Evolutionary conservation across 2,329 filamentous ascomycete species (phyloP).

Genomic region (Drechslerella dactyloides): DNA sequence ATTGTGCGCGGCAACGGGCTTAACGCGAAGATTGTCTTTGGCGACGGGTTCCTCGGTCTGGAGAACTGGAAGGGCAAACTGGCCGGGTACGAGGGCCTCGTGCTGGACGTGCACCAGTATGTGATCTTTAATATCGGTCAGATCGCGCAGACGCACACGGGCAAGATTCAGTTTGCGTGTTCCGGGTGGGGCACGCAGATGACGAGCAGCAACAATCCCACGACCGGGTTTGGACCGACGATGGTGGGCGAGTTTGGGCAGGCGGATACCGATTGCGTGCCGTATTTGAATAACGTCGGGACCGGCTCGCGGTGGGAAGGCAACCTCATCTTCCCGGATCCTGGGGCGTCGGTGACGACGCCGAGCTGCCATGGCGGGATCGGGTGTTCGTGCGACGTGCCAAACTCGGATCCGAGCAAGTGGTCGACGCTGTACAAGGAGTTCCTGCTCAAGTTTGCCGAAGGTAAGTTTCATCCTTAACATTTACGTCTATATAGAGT

Average conservation of each 20-base stretch:
- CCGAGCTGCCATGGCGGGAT: conserved; percentile 73
- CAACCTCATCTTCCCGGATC: conserved; percentile 74
- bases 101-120: conserved; percentile 98
- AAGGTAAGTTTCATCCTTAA: conserved; percentile 60
- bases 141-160: conserved; percentile 78
- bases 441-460: conserved; percentile 86
- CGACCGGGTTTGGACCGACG: conserved; percentile 86
- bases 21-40: conserved; percentile 76
- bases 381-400: conserved; percentile 74
- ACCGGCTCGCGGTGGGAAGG: conserved; percentile 91
- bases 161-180: conserved; percentile 88
- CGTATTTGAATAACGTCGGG: conserved; percentile 81
- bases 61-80: conserved; percentile 88
- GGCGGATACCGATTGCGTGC: conserved; percentile 92
- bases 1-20: conserved; percentile 77
- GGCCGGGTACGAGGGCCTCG: conserved; percentile 71
- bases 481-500: too few species aligned
- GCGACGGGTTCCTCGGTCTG: conserved; percentile 92
- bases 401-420: conserved; percentile 73
- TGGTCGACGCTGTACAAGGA: conserved; percentile 80
- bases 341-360: conserved; percentile 67
- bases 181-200: conserved; percentile 83
- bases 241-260: conserved; percentile 97
- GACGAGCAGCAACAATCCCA: conserved; percentile 71
- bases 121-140: conserved; percentile 95